Percentiles rank a stretch among this genome's conserved stretches.
Conservation (phyloP, 2,329 filamentous ascomycete species). For the Aspergillus proliferans region DNA sequence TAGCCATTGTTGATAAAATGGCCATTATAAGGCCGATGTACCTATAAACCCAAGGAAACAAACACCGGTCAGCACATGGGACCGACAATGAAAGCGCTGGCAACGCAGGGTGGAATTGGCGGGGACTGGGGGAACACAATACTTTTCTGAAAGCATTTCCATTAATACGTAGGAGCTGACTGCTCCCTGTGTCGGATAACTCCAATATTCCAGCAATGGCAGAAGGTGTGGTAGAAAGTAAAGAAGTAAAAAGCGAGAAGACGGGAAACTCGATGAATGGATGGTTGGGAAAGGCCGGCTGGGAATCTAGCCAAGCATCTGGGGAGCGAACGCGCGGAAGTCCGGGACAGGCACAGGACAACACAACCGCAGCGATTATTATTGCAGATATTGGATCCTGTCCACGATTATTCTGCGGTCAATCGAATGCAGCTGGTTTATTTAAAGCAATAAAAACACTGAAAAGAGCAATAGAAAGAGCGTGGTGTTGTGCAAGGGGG, state of each 20-base stretch:
- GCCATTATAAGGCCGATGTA: slow-evolving; percentile 43
- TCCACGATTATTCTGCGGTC: no score
- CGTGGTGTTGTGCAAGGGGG: no score
- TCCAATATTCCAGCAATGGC: slow-evolving; percentile 25
- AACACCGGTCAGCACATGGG: slow-evolving; percentile 11
- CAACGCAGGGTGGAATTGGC: slow-evolving; percentile 3
- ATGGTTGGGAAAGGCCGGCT: neutral
- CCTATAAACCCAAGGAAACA: slow-evolving; percentile 22
- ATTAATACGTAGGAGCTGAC: slow-evolving; percentile 26
- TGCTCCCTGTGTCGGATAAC: slow-evolving; percentile 29
- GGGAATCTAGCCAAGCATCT: slow-evolving; percentile 13
- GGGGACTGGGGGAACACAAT: slow-evolving; percentile 10
- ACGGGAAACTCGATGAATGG: neutral
- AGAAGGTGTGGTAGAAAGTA: no score
- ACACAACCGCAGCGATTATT: no score
- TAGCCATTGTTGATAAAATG: slow-evolving; percentile 44
- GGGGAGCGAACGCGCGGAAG: slow-evolving; percentile 2
- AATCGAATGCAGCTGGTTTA: no score
- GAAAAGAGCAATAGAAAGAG: no score
- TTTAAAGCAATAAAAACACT: no score
- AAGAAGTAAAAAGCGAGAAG: neutral
- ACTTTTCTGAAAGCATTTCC: slow-evolving; percentile 41
- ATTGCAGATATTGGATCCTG: no score
- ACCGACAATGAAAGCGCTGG: slow-evolving; percentile 5
- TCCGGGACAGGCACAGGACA: no score